Evolutionary conservation across 2,329 filamentous ascomycete species (phyloP), one percentile per base, ranked within the genome.

Genomic region (Penicillium nordicum): DNA sequence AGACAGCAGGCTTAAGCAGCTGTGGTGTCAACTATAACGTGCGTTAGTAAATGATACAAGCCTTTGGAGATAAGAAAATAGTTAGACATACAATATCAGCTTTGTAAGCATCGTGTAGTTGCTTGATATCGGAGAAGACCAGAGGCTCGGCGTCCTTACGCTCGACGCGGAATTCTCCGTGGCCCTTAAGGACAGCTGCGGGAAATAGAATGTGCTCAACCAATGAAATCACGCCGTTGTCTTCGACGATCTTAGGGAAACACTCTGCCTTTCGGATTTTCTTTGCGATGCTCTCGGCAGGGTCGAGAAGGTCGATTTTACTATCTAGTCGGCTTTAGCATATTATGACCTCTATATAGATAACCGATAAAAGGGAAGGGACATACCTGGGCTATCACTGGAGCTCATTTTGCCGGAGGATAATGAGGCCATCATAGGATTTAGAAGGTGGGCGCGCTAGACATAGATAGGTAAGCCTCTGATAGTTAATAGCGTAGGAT

Each of bases 391-490:
- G 36, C 66, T 76, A 57, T 88, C 85, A 67, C 85, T 88, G n/a
- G 87, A 83, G 68, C 84, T 88, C 91, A 96, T 96, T 80, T 97
- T 97, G 61, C 85, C 88, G 37, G 90, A 87, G 62, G 83, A 80
- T 11, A 97, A 79, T 38, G 94, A 93, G 0, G 92, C 88, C 18
- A 97, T 89, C 88, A 97, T 96, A 21, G 90, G 86, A 74, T 92
- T 92, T 81, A 92, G 88, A 54, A 92, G 67, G 73, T 90, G 86
- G 67, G 89, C 81, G 68, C 89, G 76, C 41, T 43, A 27, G 41
- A 43, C 16, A 5, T 43, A 27, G 23, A 32, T 32, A 32, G 30
- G 41, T 43, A 43, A 43, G 41, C 41, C 14, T 11, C 23, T 23
- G 9, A 27, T 23, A 23, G 6, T 14, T 5, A 14, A 40, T 1